phyloP scores from a whole-genome alignment of 495 filamentous ascomycete species.

The Chlorociboria aeruginascens region DNA sequence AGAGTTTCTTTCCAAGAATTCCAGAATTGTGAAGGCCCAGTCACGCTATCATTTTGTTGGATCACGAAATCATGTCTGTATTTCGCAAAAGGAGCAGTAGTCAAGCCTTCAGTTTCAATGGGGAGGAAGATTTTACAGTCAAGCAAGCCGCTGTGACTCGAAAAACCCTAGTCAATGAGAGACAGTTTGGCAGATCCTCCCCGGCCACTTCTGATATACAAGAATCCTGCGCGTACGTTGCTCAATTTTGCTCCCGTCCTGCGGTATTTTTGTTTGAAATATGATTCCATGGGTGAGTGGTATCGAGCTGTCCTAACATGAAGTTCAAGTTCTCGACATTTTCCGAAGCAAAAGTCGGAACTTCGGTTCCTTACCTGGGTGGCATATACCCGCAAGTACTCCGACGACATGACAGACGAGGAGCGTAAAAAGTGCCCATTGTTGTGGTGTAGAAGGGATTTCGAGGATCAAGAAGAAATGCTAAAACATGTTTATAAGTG shows the following conservation, averaged over 20 bases:
- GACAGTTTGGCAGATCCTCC: neutral
- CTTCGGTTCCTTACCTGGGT: slow-evolving; percentile 19
- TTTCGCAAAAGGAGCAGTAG: neutral
- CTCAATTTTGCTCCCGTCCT: neutral
- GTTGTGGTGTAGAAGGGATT: slow-evolving; percentile 16
- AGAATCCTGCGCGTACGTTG: slow-evolving; percentile 18
- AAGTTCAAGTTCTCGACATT: slow-evolving; percentile 14
- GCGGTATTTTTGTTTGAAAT: too few relatives aligned
- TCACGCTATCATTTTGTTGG: neutral
- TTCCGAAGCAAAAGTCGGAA: slow-evolving; percentile 18
- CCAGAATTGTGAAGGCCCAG: neutral
- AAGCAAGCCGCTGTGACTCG: neutral
- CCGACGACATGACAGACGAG: slow-evolving; percentile 14
- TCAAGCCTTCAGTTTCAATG: neutral
- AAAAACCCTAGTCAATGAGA: neutral
- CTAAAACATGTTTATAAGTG: slow-evolving; percentile 19
- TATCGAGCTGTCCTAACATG: neutral
- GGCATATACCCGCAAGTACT: slow-evolving; percentile 18
- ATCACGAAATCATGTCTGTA: neutral
- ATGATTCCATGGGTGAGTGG: neutral
- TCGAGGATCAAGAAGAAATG: slow-evolving; percentile 15
- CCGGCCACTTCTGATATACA: slow-evolving; percentile 10
- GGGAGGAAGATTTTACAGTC: neutral
- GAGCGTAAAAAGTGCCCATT: slow-evolving; percentile 17
- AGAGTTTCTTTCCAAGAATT: neutral